Evolutionary conservation across 2,329 filamentous ascomycete genomes (phyloP).

Genomic region (Magnaporthiopsis incrustans): DNA sequence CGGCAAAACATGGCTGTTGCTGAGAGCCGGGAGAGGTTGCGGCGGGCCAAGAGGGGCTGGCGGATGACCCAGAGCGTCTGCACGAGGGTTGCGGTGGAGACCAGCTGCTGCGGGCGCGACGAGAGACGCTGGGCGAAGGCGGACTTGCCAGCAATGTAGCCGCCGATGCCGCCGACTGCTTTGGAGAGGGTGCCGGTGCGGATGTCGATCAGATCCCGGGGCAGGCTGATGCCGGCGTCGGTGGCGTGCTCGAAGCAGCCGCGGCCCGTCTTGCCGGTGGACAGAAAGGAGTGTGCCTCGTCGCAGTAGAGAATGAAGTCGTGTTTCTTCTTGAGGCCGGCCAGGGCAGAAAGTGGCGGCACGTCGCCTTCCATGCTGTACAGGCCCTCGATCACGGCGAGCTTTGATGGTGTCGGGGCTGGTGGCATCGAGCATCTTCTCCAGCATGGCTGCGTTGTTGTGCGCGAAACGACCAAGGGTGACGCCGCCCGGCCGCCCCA

Average conservation of each 20-base stretch:
- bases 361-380: constrained; percentile 10
- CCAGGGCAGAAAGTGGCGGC: constrained; percentile 3
- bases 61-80: constrained; percentile 11
- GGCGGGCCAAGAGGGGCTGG: constrained; percentile 9
- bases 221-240: constrained; percentile 1
- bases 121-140: constrained; percentile 7
- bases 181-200: constrained; percentile 13
- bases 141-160: constrained; percentile 9
- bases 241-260: constrained; percentile 14
- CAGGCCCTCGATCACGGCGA: constrained; percentile 9
- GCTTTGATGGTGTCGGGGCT: neutral
- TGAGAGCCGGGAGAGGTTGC: constrained; percentile 6
- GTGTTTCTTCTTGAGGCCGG: constrained; percentile 10
- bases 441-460: constrained; percentile 10
- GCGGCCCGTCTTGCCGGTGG: constrained; percentile 11
- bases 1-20: constrained; percentile 10
- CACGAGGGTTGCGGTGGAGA: constrained; percentile 10
- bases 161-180: constrained; percentile 12
- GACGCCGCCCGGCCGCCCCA: constrained; percentile 3
- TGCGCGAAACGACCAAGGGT: constrained; percentile 8
- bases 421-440: neutral
- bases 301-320: constrained; percentile 13
- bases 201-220: constrained; percentile 12
- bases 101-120: neutral
- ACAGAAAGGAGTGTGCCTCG: constrained; percentile 13